phyloP scores from a whole-genome alignment of 2,329 filamentous ascomycete species.

The Arthrobotrys pseudoclavata region DNA sequence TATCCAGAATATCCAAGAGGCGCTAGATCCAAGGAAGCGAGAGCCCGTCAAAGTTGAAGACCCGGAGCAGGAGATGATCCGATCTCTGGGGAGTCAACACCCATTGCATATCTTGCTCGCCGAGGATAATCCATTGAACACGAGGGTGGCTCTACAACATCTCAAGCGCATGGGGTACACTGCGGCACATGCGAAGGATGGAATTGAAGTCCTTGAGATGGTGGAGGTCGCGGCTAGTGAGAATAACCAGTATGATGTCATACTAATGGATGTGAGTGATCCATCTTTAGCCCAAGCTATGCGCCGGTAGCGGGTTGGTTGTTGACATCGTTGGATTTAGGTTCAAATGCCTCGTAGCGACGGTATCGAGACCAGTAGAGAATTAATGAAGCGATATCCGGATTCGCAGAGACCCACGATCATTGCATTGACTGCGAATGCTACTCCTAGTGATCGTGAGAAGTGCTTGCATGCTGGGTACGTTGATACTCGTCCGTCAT shows the following conservation, averaged over 20 bases:
- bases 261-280: slow-evolving; percentile 72
- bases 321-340: slow-evolving; percentile 98
- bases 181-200: slow-evolving; percentile 93
- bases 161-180: slow-evolving; percentile 95
- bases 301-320: not conserved
- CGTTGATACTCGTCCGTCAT: not conserved
- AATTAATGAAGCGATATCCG: slow-evolving; percentile 62
- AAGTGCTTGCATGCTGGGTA: slow-evolving; percentile 82
- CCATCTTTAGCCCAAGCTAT: not conserved
- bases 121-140: slow-evolving; percentile 97
- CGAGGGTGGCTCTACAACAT: slow-evolving; percentile 94
- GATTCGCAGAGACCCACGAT: slow-evolving; percentile 81
- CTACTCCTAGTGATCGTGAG: slow-evolving; percentile 97
- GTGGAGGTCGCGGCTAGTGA: slow-evolving; percentile 62
- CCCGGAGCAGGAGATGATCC: slow-evolving; percentile 63
- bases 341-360: slow-evolving; percentile 85
- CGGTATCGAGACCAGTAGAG: slow-evolving; percentile 63
- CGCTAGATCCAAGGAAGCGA: slow-evolving; percentile 61
- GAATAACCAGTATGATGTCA: slow-evolving; percentile 63
- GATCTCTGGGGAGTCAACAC: slow-evolving; percentile 62
- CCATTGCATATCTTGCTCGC: slow-evolving; percentile 92
- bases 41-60: slow-evolving; percentile 60
- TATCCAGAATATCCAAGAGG: slow-evolving; percentile 63
- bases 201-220: slow-evolving; percentile 85
- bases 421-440: slow-evolving; percentile 95